Conservation (phyloP, 768 basidiomycete species). For the Megacollybia marginata region DNA sequence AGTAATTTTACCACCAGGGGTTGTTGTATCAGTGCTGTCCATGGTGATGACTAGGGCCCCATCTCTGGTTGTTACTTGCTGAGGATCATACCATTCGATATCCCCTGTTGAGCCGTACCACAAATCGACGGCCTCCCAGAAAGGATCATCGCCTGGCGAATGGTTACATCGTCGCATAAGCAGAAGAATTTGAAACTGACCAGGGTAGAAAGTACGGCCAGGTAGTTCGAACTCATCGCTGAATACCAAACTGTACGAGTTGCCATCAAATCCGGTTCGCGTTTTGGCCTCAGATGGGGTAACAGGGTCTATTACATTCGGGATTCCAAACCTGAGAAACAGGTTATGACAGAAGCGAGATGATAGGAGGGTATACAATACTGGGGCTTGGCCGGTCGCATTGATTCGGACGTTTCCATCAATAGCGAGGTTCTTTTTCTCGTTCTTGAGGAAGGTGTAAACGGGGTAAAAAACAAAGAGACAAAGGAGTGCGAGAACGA, state of each 20-base stretch:
- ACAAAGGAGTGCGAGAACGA: conserved; percentile 53
- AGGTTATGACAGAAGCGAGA: not conserved
- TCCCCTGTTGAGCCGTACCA: conserved; percentile 72
- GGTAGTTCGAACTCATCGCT: conserved; percentile 70
- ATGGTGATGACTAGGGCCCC: conserved; percentile 67
- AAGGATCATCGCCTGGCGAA: conserved; percentile 50
- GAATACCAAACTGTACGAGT: conserved; percentile 63
- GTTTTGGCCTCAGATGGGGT: conserved; percentile 56
- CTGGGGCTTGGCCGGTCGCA: conserved; percentile 58
- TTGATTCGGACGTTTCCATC: conserved; percentile 65
- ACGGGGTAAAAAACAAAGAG: conserved; percentile 86
- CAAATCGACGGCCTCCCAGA: conserved; percentile 64
- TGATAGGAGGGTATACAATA: conserved; percentile 25
- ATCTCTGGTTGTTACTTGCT: conserved; percentile 54
- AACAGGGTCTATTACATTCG: conserved; percentile 51
- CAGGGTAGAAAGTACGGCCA: conserved; percentile 57
- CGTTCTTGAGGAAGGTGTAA: conserved; percentile 17
- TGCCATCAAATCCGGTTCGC: conserved; percentile 67
- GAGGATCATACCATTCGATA: conserved; percentile 71
- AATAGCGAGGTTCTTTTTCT: conserved; percentile 33
- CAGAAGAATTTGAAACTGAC: conserved; percentile 8
- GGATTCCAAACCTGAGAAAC: not conserved
- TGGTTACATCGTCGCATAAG: not conserved
- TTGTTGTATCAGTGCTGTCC: conserved; percentile 28
- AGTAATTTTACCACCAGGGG: not conserved